Evolutionary conservation across 2,329 filamentous ascomycete genomes (phyloP), one percentile per base, ranked within the genome.

Genomic region (Aureobasidium sp.): DNA sequence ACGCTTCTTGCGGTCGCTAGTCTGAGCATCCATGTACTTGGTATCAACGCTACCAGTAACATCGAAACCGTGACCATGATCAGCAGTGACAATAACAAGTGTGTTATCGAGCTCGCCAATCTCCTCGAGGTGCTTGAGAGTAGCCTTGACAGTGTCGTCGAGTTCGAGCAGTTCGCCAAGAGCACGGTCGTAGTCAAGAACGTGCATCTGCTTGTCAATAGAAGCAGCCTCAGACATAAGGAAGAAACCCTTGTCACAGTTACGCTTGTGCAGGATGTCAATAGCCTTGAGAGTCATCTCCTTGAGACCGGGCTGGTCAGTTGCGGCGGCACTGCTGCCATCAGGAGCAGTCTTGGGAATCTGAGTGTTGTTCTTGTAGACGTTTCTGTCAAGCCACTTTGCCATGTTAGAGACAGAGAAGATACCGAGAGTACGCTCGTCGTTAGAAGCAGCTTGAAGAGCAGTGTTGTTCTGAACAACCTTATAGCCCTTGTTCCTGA

Each of bases 201-300:
- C 74, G 77, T 95, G 90, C 90, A 95, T 94, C 81, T 90, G 87
- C 81, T 95, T 95, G 77, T 94, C 90, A 68, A 95, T 89, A 1
- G 86, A 90, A 17, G 90, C 90, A 29, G 87, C 90, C 74, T 95
- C 90, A 13, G 86, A 86, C 90, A 95, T 94, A 70, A 95, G 81
- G 80, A 94, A 91, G 82, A 88, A 95, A 6, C 90, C 90, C 63
- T 72, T 68, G 23, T 65, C 62, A 63, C 87, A 81, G 37, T 82
- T 82, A 63, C 78, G 78, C 42, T 80, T 80, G 73, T 87, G 77
- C n/a, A 94, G 83, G 59, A 93, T 85, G 63, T 93, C 89, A 55
- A 94, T 83, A 27, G 90, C 90, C 79, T 95, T 95, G 68, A 92
- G 79, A 0, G 90, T 92, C 90, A 95, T 95, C 48, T 94, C 89